phyloP scores from a whole-genome alignment of 2,329 filamentous ascomycete species.

The Rachicladosporium sp. region DNA sequence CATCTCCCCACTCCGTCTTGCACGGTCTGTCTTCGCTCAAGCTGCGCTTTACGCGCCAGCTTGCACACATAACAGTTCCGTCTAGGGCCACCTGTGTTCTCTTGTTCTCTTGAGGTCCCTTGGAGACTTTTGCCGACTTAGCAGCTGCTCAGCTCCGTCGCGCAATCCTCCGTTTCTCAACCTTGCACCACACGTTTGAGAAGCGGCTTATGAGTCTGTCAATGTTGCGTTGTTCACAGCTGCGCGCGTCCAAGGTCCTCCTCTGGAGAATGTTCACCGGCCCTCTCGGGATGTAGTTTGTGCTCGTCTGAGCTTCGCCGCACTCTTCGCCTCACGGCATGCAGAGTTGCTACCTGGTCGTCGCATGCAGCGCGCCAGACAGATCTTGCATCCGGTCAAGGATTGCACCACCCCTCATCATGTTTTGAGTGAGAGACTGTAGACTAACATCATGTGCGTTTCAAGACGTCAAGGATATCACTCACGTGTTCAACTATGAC shows the following conservation, averaged over 20 bases:
- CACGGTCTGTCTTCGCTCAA: constrained; percentile 62
- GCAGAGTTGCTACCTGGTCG: constrained; percentile 12
- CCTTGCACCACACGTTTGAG: constrained; percentile 70
- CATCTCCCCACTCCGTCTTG: constrained; percentile 22
- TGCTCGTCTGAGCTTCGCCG: constrained; percentile 15
- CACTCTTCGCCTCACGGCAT: constrained; percentile 8
- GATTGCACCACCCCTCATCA: constrained; percentile 24
- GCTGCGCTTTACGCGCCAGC: constrained; percentile 72
- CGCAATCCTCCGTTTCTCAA: constrained; percentile 55
- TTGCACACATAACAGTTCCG: constrained; percentile 71
- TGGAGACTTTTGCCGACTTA: constrained; percentile 50
- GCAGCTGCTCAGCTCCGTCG: constrained; percentile 36
- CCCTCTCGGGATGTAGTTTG: constrained; percentile 30
- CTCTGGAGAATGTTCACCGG: constrained; percentile 45
- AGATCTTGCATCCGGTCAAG: constrained; percentile 40
- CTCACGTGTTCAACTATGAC: constrained; percentile 99
- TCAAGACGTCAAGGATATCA: constrained; percentile 99
- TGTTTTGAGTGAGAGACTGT: neutral
- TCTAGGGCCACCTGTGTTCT: constrained; percentile 76
- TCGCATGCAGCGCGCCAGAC: constrained; percentile 17
- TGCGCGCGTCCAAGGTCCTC: constrained; percentile 54
- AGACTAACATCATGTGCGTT: constrained; percentile 39
- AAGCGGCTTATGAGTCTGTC: constrained; percentile 62
- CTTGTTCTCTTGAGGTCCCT: constrained; percentile 80
- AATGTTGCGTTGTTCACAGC: constrained; percentile 52